A percentile compares a stretch with the other conserved stretches of the same genome.
phyloP scores from a whole-genome alignment of 345 rosid species.

The Rhodamnia argentea region DNA sequence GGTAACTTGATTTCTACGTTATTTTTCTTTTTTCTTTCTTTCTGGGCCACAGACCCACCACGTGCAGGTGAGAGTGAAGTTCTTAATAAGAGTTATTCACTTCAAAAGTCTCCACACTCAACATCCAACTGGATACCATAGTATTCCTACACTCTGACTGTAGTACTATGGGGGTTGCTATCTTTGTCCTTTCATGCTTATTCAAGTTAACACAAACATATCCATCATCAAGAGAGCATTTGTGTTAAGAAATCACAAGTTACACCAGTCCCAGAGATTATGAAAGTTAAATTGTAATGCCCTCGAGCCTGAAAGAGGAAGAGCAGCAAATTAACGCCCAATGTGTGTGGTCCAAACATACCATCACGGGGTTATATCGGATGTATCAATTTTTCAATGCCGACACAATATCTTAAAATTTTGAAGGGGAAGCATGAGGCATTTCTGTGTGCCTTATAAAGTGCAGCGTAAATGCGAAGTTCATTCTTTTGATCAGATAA shows the following conservation, averaged over 20 bases:
- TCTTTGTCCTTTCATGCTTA: neutral
- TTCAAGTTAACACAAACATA: neutral
- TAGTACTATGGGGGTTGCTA: neutral
- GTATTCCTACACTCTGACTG: neutral
- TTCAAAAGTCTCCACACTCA: neutral
- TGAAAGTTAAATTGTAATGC: neutral
- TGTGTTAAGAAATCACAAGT: neutral
- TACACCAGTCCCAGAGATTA: neutral
- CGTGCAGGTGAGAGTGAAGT: neutral
- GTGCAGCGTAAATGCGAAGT: neutral
- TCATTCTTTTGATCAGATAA: neutral
- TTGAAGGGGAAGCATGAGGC: neutral
- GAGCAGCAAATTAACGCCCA: constrained; percentile 22
- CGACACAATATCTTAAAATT: neutral
- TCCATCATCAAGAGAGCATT: neutral
- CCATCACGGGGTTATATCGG: neutral
- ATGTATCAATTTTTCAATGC: neutral
- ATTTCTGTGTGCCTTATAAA: neutral
- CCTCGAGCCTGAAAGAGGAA: neutral
- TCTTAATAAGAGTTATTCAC: neutral
- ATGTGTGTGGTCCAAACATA: neutral
- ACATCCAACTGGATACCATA: neutral
- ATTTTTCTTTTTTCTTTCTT: neutral
- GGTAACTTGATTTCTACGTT: neutral
- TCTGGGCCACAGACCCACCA: neutral